Conservation (phyloP, 306 rosid genomes). For the Canavalia gladiata region DNA sequence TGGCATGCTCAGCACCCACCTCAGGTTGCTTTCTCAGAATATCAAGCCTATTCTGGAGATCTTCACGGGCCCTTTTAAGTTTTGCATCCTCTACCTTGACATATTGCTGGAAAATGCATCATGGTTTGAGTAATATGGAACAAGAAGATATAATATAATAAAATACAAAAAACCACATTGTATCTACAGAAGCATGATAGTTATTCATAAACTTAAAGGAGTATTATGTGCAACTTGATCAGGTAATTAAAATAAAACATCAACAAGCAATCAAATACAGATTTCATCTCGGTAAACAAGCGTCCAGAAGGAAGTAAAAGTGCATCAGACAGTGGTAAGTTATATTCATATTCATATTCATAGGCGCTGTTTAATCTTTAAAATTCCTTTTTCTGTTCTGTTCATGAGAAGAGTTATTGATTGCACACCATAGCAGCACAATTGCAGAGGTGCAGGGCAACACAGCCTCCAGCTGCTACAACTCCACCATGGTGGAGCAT, state of each 20-base stretch:
- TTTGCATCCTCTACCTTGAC: conserved; percentile 68
- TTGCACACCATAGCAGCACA: too few species aligned
- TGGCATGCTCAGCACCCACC: conserved; percentile 60
- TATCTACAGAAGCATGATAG: neutral
- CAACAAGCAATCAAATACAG: conserved; percentile 23
- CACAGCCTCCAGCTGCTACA: too few species aligned
- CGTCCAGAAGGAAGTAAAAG: neutral
- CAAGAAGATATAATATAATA: conserved; percentile 15
- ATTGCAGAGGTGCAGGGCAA: too few species aligned
- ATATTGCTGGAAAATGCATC: conserved; percentile 67
- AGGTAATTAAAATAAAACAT: neutral
- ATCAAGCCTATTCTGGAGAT: conserved; percentile 83
- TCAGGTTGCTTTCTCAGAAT: conserved; percentile 85
- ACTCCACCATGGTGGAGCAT: too few species aligned
- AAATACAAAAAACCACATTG: conserved; percentile 39
- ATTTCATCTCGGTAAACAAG: conserved; percentile 11
- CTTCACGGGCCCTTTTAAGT: conserved; percentile 77
- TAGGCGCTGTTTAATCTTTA: conserved; percentile 31
- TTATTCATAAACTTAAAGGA: conserved; percentile 24
- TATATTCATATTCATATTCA: conserved; percentile 3
- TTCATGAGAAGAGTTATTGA: neutral
- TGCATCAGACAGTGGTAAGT: neutral
- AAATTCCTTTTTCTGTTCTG: neutral
- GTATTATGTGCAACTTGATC: conserved; percentile 28
- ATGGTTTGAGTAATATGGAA: conserved; percentile 42